A percentile compares a stretch with the other conserved stretches of the same genome.
phyloP scores from a whole-genome alignment of 164 flowering plant genomes.

The Taxillus chinensis region DNA sequence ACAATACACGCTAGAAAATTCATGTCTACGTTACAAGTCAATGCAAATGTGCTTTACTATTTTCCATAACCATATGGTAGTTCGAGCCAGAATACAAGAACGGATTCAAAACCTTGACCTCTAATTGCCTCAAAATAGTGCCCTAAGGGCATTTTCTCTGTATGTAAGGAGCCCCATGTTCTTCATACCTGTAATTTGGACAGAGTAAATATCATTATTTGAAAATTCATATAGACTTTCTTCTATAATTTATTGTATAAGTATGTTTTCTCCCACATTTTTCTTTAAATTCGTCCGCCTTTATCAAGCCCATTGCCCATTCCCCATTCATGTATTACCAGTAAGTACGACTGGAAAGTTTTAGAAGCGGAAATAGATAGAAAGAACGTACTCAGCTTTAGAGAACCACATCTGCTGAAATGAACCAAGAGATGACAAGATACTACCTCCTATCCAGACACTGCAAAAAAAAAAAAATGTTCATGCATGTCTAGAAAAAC shows the following conservation, averaged over 20 bases:
- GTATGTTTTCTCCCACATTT: not conserved
- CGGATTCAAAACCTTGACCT: no score
- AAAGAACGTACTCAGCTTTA: conserved; percentile 66
- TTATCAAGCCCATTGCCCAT: not conserved
- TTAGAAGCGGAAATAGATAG: not conserved
- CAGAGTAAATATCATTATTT: not conserved
- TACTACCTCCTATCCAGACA: conserved; percentile 98
- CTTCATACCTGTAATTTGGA: conserved; percentile 50
- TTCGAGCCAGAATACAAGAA: no score
- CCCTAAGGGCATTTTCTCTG: conserved; percentile 69
- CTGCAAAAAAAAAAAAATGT: conserved; percentile 22
- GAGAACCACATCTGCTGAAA: conserved; percentile 99
- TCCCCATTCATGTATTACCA: not conserved
- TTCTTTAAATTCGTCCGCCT: not conserved
- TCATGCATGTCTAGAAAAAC: not conserved
- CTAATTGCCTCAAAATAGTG: not conserved
- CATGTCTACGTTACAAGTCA: no score
- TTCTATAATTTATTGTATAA: not conserved
- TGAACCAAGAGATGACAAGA: conserved; percentile 93
- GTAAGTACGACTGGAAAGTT: not conserved
- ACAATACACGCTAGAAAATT: no score
- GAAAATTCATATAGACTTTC: not conserved
- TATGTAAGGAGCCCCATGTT: conserved; percentile 63
- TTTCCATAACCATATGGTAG: no score
- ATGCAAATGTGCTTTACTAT: no score